phyloP scores from a whole-genome alignment of 192 early-diverging fungal species.

The Coemansia sp. region DNA sequence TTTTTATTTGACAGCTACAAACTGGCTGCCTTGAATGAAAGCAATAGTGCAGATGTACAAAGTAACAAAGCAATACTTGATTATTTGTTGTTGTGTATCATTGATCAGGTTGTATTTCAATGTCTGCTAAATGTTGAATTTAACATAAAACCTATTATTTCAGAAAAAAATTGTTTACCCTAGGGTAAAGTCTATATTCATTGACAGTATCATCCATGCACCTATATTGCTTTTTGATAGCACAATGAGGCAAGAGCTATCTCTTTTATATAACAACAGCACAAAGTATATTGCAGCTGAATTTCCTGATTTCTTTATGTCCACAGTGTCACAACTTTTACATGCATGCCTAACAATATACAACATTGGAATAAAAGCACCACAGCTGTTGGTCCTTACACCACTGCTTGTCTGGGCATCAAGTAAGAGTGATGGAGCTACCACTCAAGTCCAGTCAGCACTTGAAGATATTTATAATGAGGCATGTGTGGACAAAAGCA shows the following conservation, averaged over 20 bases:
- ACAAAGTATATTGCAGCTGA: background rate
- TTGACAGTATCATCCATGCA: no score
- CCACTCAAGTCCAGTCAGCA: background rate
- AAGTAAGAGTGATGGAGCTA: no score
- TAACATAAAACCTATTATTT: background rate
- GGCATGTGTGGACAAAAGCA: background rate
- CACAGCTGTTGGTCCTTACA: no score
- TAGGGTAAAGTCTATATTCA: no score
- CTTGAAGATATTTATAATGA: background rate
- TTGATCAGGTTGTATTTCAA: no score
- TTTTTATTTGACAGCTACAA: slow-evolving; percentile 24
- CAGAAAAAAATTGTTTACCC: background rate
- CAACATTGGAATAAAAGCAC: no score
- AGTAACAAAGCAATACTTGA: background rate
- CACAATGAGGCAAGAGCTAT: slow-evolving; percentile 1
- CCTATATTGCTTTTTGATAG: slow-evolving; percentile 3
- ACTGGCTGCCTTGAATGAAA: slow-evolving; percentile 13
- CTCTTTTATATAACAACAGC: background rate
- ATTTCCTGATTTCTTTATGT: background rate
- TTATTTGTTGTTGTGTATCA: background rate
- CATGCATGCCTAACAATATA: no score
- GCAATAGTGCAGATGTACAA: background rate
- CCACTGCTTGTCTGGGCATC: no score
- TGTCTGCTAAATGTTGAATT: background rate
- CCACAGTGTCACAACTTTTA: background rate